Conservation (phyloP, 139 green algal genomes). For the Eudorina sp. region DNA sequence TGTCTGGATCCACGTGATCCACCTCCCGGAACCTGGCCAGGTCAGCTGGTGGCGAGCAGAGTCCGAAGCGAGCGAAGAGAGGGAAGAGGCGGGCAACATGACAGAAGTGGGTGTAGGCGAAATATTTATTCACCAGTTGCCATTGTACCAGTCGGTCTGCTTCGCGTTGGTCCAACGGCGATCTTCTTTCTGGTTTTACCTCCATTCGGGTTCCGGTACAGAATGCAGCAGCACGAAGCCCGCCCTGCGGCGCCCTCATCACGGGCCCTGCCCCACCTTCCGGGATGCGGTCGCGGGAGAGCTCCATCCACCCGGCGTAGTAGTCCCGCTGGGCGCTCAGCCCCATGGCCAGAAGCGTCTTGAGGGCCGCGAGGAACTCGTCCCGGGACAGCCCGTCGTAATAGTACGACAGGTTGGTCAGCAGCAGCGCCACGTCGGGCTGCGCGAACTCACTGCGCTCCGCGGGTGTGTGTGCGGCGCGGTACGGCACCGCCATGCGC, state of each 20-base stretch:
- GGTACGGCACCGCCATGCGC: conserved; percentile 68
- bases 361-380: conserved; percentile 46
- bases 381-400: conserved; percentile 56
- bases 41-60: conserved; percentile 40
- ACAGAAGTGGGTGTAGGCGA: too few relatives aligned
- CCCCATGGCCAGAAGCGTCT: conserved; percentile 39
- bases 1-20: conserved; percentile 67
- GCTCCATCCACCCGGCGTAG: conserved; percentile 59
- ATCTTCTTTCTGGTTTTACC: neutral
- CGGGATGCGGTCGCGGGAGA: too few relatives aligned
- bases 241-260: too few relatives aligned
- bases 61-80: neutral
- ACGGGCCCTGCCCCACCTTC: too few relatives aligned
- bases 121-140: too few relatives aligned
- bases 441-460: conserved; percentile 71
- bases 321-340: conserved; percentile 49
- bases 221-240: too few relatives aligned
- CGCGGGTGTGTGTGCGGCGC: conserved; percentile 57
- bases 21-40: conserved; percentile 47
- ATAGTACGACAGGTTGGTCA: conserved; percentile 69
- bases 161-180: too few relatives aligned
- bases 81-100: neutral
- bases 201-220: too few relatives aligned
- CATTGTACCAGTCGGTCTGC: too few relatives aligned
- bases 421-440: conserved; percentile 67